A percentile compares a stretch with the other conserved stretches of the same genome.
Conservation (phyloP, 257 asterid genomes). For the Lithospermum erythrorhizon region DNA sequence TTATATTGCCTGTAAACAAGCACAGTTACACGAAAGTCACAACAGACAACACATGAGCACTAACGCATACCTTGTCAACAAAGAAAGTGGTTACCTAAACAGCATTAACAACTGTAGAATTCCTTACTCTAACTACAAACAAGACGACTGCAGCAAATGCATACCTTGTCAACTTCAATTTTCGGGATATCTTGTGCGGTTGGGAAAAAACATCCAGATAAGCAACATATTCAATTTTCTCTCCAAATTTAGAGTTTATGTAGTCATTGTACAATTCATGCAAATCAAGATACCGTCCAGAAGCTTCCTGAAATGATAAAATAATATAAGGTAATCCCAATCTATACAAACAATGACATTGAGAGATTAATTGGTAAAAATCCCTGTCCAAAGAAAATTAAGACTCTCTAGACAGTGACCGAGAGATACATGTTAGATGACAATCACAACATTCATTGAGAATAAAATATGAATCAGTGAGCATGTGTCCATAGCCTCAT, state of each 20-base stretch:
- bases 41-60: too few species aligned
- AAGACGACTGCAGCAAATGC: neutral
- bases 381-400: neutral
- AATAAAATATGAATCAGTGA: too few species aligned
- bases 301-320: conserved; percentile 57
- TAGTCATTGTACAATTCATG: conserved; percentile 78
- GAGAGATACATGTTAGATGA: too few species aligned
- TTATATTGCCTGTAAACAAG: conserved; percentile 44
- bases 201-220: conserved; percentile 71
- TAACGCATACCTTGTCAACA: too few species aligned
- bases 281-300: conserved; percentile 89
- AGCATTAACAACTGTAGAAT: neutral
- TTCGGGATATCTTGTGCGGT: conserved; percentile 46
- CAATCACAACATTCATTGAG: too few species aligned
- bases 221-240: conserved; percentile 68
- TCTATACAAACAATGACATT: neutral
- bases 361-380: neutral
- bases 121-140: neutral
- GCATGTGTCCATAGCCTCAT: too few species aligned
- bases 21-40: neutral
- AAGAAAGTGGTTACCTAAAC: neutral
- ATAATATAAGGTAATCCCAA: neutral
- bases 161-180: conserved; percentile 73
- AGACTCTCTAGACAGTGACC: too few species aligned
- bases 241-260: conserved; percentile 79